Conservation (phyloP, 2,329 filamentous ascomycete species). For the Huntiella omanensis region DNA sequence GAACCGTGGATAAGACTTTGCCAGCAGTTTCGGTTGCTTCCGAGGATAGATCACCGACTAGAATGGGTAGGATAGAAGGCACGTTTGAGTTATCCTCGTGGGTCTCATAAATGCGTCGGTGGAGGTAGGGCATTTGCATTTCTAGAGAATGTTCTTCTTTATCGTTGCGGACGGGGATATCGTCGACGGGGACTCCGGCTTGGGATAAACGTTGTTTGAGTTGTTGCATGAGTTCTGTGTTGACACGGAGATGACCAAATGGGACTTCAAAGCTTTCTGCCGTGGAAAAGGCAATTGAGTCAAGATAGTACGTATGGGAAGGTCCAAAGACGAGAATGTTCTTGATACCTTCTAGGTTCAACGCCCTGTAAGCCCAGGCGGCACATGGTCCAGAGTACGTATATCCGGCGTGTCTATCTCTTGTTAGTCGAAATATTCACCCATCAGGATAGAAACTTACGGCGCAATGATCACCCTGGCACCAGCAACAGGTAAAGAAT, state of each 20-base stretch:
- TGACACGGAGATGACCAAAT: conserved; percentile 49
- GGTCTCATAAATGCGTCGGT: conserved; percentile 46
- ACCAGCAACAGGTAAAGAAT: conserved; percentile 45
- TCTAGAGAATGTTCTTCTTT: conserved; percentile 82
- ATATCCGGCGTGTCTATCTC: conserved; percentile 72
- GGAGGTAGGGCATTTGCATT: conserved; percentile 90
- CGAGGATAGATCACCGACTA: conserved; percentile 58
- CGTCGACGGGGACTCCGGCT: conserved; percentile 19
- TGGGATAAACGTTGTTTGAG: conserved; percentile 28
- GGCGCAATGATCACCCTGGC: conserved; percentile 82
- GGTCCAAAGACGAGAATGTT: conserved; percentile 84
- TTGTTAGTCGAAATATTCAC: neutral
- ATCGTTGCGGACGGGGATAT: conserved; percentile 48
- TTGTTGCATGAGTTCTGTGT: conserved; percentile 32
- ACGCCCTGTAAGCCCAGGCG: conserved; percentile 81
- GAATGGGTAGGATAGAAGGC: conserved; percentile 64
- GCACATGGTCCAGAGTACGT: conserved; percentile 79
- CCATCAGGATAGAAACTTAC: conserved; percentile 34
- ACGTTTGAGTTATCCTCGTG: conserved; percentile 26
- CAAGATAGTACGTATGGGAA: conserved; percentile 71
- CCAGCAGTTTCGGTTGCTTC: conserved; percentile 51
- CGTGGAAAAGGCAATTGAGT: conserved; percentile 55
- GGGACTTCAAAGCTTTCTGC: conserved; percentile 57
- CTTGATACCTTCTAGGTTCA: conserved; percentile 67
- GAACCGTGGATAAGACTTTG: conserved; percentile 53